Percentiles rank a stretch among this genome's conserved stretches.
Conservation (phyloP, 768 basidiomycete genomes). For the Lactifluus rugatus region DNA sequence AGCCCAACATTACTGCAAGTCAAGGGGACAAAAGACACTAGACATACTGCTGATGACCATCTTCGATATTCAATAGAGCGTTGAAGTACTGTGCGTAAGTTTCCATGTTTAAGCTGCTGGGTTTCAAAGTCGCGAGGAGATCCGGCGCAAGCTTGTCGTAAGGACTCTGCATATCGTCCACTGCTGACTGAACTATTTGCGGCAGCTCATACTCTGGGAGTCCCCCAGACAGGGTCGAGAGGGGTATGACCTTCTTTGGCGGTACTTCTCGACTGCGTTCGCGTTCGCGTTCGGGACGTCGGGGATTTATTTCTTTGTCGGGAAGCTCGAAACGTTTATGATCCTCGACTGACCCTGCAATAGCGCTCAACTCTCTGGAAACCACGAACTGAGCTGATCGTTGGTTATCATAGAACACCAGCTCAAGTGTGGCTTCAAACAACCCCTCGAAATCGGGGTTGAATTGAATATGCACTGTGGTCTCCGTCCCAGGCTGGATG, state of each 20-base stretch:
- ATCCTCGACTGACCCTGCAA: constrained; percentile 8
- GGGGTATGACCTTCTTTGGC: neutral
- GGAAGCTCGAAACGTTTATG: constrained; percentile 5
- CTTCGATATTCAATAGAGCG: constrained; percentile 14
- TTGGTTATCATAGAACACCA: constrained; percentile 2
- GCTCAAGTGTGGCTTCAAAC: constrained; percentile 3
- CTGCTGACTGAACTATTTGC: neutral
- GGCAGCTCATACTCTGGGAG: constrained; percentile 6
- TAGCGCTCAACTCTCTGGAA: neutral
- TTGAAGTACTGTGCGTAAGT: constrained; percentile 6
- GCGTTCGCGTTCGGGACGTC: neutral
- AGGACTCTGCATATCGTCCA: neutral
- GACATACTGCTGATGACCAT: constrained; percentile 42
- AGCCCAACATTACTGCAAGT: constrained; percentile 27
- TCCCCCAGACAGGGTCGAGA: neutral
- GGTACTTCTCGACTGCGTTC: neutral
- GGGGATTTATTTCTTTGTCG: neutral
- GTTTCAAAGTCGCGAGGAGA: neutral
- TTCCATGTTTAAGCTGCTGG: neutral
- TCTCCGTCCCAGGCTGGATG: constrained; percentile 8
- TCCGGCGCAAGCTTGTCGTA: neutral
- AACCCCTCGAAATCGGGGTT: constrained; percentile 7
- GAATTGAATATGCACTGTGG: neutral
- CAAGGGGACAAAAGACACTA: constrained; percentile 4
- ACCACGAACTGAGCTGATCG: neutral